A percentile compares a stretch with the other conserved stretches of the same genome.
phyloP scores from a whole-genome alignment of 169 alveolate genomes.

The Ichthyophthirius multifiliis region DNA sequence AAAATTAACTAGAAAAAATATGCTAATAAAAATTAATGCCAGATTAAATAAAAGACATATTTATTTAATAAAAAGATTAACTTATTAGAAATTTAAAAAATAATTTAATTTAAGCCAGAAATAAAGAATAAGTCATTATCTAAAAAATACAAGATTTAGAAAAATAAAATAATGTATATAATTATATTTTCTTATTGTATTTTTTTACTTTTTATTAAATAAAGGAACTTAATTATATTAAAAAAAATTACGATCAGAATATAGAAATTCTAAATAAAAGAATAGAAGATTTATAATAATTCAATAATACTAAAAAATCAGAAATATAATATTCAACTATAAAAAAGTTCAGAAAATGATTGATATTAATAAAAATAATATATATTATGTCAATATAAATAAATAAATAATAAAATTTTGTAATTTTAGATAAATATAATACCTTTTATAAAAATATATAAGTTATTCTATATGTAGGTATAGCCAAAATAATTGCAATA shows the following conservation, averaged over 20 bases:
- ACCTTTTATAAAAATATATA: too few species aligned
- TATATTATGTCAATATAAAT: too few species aligned
- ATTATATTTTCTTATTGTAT: background rate
- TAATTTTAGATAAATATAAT: too few species aligned
- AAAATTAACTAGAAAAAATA: background rate
- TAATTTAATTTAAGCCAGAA: background rate
- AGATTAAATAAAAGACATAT: background rate
- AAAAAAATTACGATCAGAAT: background rate
- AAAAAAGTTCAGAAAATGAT: too few species aligned
- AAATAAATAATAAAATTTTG: too few species aligned
- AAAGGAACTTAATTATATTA: background rate
- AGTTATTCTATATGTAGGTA: too few species aligned
- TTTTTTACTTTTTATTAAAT: background rate
- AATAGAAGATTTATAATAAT: background rate
- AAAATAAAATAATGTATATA: background rate
- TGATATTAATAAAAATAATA: too few species aligned
- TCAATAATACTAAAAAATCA: too few species aligned
- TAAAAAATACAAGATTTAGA: background rate
- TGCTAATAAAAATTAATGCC: background rate
- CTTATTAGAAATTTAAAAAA: background rate
- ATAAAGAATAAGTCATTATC: background rate
- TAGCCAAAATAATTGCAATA: too few species aligned
- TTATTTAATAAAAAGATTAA: background rate
- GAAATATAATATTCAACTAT: too few species aligned
- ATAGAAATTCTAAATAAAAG: slow-evolving; percentile 6